These are phyloP conservation scores for Coprinopsis marcescibilis DNA, from an alignment of 768 basidiomycete species.

Conservation along the genomic window DNA sequence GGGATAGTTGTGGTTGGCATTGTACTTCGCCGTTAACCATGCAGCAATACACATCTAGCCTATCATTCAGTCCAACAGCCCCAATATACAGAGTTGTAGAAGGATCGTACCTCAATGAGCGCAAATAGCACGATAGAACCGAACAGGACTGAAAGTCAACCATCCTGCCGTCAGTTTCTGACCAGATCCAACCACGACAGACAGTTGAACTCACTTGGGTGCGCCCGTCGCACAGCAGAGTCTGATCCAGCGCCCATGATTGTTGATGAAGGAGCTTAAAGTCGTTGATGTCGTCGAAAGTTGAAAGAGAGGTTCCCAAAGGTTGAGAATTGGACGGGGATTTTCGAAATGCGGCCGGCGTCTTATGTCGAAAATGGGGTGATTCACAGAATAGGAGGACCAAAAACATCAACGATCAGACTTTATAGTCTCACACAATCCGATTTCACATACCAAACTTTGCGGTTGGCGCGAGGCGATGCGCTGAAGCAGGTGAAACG, in stretches of 20 bases:
- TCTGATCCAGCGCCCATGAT: slow-evolving; percentile 15
- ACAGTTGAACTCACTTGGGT: slow-evolving; percentile 41
- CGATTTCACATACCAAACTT: not conserved
- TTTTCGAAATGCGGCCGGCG: slow-evolving; percentile 11
- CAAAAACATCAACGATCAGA: slow-evolving; percentile 5
- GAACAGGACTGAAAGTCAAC: slow-evolving; percentile 37
- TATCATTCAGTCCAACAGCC: not conserved
- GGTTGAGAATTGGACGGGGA: not conserved
- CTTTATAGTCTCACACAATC: too few species aligned
- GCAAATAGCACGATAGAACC: slow-evolving; percentile 52
- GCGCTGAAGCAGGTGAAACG: not conserved
- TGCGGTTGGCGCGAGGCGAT: not conserved
- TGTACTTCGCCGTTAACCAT: slow-evolving; percentile 63
- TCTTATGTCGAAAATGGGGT: slow-evolving; percentile 13
- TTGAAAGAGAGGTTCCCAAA: not conserved
- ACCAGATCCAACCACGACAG: not conserved
- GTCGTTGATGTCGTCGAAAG: not conserved
- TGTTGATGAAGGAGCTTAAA: not conserved
- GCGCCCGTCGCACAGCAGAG: slow-evolving; percentile 43
- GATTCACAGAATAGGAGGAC: slow-evolving; percentile 14
- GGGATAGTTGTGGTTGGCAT: slow-evolving; percentile 47
- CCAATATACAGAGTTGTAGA: not conserved
- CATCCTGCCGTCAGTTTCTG: slow-evolving; percentile 10
- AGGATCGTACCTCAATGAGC: slow-evolving; percentile 52
- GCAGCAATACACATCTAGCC: slow-evolving; percentile 62